phyloP scores from a whole-genome alignment of 495 filamentous ascomycete species.

The Bathelium albidoporum region DNA sequence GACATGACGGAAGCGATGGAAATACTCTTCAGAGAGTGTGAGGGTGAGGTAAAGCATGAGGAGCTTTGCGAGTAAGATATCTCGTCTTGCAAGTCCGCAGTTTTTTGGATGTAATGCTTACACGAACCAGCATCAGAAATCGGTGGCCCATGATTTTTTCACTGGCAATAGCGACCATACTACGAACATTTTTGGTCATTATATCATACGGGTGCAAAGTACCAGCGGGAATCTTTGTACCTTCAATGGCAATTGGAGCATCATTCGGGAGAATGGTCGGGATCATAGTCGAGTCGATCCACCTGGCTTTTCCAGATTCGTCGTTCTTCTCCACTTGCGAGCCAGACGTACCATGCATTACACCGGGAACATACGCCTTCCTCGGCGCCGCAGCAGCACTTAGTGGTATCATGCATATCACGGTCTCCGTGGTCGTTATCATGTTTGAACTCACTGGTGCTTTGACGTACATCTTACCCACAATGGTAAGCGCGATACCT shows the following conservation, averaged over 20 bases:
- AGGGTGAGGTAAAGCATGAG: slow-evolving; percentile 83
- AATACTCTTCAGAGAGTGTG: slow-evolving; percentile 90
- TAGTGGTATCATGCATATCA: slow-evolving; percentile 98
- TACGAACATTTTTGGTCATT: slow-evolving; percentile 79
- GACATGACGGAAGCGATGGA: slow-evolving; percentile 99
- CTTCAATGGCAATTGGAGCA: slow-evolving; percentile 94
- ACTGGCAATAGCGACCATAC: slow-evolving; percentile 65
- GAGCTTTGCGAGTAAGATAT: slow-evolving; percentile 70
- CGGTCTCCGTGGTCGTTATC: slow-evolving; percentile 91
- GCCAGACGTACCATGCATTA: slow-evolving; percentile 92
- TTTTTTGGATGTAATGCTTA: neutral
- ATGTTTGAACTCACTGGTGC: slow-evolving; percentile 97
- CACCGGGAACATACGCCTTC: slow-evolving; percentile 92
- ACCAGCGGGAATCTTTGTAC: slow-evolving; percentile 92
- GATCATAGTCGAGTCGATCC: slow-evolving; percentile 81
- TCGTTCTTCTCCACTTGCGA: slow-evolving; percentile 78
- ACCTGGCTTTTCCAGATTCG: slow-evolving; percentile 71
- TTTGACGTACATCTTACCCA: slow-evolving; percentile 89
- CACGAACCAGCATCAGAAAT: slow-evolving; percentile 38
- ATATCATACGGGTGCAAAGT: slow-evolving; percentile 98
- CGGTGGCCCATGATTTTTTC: slow-evolving; percentile 74
- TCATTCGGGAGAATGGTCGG: slow-evolving; percentile 91
- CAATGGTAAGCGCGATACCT: slow-evolving; percentile 52
- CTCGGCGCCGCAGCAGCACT: slow-evolving; percentile 87
- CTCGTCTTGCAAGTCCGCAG: neutral